These are phyloP conservation scores for Trametes cubensis DNA, from an alignment of 768 basidiomycete genomes.

Conservation along the genomic window DNA sequence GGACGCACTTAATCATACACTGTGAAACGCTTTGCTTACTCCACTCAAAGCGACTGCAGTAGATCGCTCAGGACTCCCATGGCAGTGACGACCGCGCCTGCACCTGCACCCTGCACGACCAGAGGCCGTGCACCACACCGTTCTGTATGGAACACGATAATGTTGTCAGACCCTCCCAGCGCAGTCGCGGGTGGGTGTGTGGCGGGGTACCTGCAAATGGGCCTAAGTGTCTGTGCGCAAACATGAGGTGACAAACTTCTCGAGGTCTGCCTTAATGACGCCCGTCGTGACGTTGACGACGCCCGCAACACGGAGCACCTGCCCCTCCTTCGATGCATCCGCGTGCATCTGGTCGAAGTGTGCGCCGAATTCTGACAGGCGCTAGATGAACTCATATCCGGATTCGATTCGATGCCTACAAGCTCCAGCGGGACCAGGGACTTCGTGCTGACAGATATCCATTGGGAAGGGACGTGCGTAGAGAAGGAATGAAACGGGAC, in stretches of 20 bases:
- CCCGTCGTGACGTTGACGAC: constrained; percentile 81
- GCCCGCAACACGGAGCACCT: constrained; percentile 91
- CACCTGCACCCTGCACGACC: constrained; percentile 94
- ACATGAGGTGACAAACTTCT: constrained; percentile 62
- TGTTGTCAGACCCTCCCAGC: constrained; percentile 95
- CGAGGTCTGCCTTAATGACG: constrained; percentile 83
- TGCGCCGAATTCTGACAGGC: constrained; percentile 80
- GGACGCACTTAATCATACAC: not conserved
- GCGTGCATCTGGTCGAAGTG: constrained; percentile 76
- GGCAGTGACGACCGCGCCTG: constrained; percentile 97
- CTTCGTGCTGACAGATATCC: constrained; percentile 54
- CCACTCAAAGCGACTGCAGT: constrained; percentile 49
- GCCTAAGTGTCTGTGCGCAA: not conserved
- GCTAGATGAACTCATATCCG: constrained; percentile 81
- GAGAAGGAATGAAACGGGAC: constrained; percentile 69
- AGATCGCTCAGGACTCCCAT: constrained; percentile 96
- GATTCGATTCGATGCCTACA: constrained; percentile 60
- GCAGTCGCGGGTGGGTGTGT: constrained; percentile 96
- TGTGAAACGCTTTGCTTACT: not conserved
- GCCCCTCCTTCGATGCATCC: constrained; percentile 76
- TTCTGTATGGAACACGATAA: constrained; percentile 95
- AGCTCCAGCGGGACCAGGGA: constrained; percentile 86
- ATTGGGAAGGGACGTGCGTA: constrained; percentile 30
- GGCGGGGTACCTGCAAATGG: constrained; percentile 69
- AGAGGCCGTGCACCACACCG: constrained; percentile 87